Evolutionary conservation across 2,329 filamentous ascomycete genomes (phyloP).

Genomic region (Fulvia fulva): DNA sequence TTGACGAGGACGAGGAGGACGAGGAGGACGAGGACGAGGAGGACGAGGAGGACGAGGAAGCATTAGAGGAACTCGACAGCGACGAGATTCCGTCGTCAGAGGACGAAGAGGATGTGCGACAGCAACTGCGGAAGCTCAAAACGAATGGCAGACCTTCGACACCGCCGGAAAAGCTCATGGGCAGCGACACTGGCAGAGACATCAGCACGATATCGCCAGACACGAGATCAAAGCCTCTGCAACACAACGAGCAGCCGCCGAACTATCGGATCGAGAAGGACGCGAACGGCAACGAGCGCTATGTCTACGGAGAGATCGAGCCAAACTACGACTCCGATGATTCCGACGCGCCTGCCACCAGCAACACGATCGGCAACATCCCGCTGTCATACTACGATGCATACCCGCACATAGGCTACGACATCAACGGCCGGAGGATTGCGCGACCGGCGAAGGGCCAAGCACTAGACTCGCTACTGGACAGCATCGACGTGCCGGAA

Average conservation of each 20-base stretch:
- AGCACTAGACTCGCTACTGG: conserved; percentile 85
- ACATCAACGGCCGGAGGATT: conserved; percentile 98
- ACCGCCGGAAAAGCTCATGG: conserved; percentile 17
- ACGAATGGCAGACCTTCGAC: conserved; percentile 28
- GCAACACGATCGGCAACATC: conserved; percentile 94
- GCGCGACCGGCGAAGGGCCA: conserved; percentile 92
- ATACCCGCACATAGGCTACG: conserved; percentile 97
- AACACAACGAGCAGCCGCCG: conserved; percentile 32
- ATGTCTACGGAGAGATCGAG: conserved; percentile 90
- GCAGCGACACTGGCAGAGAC: conserved; percentile 15
- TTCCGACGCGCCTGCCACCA: conserved; percentile 71
- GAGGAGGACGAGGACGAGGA: conserved; percentile 26
- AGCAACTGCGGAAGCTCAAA: conserved; percentile 43
- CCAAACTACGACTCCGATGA: conserved; percentile 96
- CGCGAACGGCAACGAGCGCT: conserved; percentile 85
- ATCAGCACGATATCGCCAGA: conserved; percentile 27
- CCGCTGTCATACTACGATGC: conserved; percentile 93
- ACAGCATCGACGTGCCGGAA: conserved; percentile 94
- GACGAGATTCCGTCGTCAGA: conserved; percentile 40
- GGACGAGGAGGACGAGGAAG: conserved; percentile 32
- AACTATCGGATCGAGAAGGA: conserved; percentile 67
- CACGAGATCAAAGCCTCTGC: conserved; percentile 22
- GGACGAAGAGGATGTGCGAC: conserved; percentile 40
- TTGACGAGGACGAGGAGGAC: conserved; percentile 24
- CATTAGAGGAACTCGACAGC: conserved; percentile 38